Conservation (phyloP, 169 alveolate species). For the Plasmodium billcollinsi region DNA sequence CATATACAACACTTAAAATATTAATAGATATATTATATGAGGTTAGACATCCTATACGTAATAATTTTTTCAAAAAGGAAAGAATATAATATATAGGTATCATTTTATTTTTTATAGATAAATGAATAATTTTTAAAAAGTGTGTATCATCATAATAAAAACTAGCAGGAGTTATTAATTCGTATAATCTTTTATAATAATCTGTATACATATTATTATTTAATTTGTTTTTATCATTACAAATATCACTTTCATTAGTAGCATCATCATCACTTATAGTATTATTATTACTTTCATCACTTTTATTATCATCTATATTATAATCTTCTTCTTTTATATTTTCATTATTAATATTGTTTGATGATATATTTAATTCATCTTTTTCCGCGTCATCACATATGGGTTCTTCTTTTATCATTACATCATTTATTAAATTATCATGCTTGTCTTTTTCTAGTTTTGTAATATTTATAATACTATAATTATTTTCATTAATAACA, state of each 20-base stretch:
- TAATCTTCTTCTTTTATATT: not conserved
- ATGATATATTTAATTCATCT: not conserved
- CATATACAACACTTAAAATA: conserved; percentile 74
- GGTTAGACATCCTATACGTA: conserved; percentile 65
- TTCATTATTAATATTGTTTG: not conserved
- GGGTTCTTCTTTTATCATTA: not conserved
- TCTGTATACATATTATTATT: conserved; percentile 72
- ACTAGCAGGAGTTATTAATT: conserved; percentile 68
- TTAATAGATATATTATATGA: conserved; percentile 57
- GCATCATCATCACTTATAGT: not conserved
- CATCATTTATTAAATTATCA: not conserved
- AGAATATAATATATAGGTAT: conserved; percentile 67
- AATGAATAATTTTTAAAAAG: conserved; percentile 54
- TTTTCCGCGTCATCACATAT: not conserved
- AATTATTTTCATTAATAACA: conserved; percentile 7
- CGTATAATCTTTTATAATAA: conserved; percentile 62
- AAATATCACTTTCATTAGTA: conserved; percentile 2
- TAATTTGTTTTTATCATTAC: not conserved
- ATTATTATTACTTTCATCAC: not conserved
- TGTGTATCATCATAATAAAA: conserved; percentile 64
- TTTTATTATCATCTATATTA: not conserved
- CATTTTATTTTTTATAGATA: conserved; percentile 71
- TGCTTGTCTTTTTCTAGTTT: not conserved
- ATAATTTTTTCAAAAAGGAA: conserved; percentile 71
- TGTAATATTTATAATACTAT: not conserved